Conservation (phyloP, 331 rosid genomes). For the Rosa hybrid region DNA sequence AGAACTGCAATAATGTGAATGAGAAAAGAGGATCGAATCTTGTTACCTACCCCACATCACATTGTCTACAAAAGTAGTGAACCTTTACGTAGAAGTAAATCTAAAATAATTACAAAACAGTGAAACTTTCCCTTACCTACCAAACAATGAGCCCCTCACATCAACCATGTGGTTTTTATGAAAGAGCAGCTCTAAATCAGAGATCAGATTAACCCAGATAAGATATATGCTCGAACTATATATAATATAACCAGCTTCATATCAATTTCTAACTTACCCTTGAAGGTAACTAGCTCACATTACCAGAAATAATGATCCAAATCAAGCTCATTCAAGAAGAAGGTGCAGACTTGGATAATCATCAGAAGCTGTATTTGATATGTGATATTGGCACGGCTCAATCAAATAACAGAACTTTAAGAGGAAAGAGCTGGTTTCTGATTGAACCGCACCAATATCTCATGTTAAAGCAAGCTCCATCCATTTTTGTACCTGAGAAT, state of each 20-base stretch:
- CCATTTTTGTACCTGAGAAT: neutral
- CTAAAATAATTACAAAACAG: neutral
- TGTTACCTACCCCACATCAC: slow-evolving; percentile 6
- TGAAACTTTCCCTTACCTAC: neutral
- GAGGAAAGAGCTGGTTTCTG: slow-evolving; percentile 44
- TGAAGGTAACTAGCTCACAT: neutral
- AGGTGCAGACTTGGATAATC: neutral
- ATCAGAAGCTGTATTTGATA: slow-evolving; percentile 13
- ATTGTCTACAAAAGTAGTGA: neutral
- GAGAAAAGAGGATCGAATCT: neutral
- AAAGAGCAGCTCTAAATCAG: neutral
- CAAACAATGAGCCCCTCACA: neutral
- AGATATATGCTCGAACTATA: neutral
- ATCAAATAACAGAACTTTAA: slow-evolving; percentile 58
- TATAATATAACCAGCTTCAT: neutral
- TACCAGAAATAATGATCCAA: neutral
- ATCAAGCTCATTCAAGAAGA: slow-evolving; percentile 2
- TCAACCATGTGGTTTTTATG: neutral
- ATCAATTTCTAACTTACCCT: neutral
- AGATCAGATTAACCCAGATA: slow-evolving; percentile 3
- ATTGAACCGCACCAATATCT: slow-evolving; percentile 79
- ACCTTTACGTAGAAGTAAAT: slow-evolving; percentile 11
- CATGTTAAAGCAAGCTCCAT: slow-evolving; percentile 21
- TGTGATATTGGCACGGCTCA: slow-evolving; percentile 95
- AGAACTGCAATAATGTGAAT: neutral